Evolutionary conservation across 1,284 basidiomycete species (phyloP).

Genomic region (Trametes pubescens): DNA sequence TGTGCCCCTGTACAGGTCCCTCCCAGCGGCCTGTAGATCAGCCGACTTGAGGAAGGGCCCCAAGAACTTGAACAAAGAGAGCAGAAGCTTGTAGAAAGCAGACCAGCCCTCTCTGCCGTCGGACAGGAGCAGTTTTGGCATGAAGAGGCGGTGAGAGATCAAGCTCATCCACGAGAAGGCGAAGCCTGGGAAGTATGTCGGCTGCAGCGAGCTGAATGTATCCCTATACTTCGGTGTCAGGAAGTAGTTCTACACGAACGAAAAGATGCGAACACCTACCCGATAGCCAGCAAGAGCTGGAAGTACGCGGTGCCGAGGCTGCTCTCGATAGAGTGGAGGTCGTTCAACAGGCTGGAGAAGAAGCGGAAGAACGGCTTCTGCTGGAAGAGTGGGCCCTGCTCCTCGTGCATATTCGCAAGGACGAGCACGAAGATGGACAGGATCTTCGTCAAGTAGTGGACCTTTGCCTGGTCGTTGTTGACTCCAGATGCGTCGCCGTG

Average conservation of each 20-base stretch:
- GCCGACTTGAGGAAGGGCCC: constrained; percentile 89
- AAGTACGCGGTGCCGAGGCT: constrained; percentile 89
- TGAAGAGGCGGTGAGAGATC: constrained; percentile 95
- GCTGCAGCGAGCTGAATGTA: constrained; percentile 95
- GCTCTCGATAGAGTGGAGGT: constrained; percentile 86
- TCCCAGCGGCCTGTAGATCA: constrained; percentile 84
- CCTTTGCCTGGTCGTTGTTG: constrained; percentile 93
- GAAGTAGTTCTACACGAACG: neutral
- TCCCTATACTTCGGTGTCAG: constrained; percentile 63
- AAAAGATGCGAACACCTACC: constrained; percentile 54
- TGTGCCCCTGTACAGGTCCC: constrained; percentile 93
- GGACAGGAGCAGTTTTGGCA: constrained; percentile 91
- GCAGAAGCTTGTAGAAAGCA: constrained; percentile 93
- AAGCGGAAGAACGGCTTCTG: constrained; percentile 99
- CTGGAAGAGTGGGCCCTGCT: constrained; percentile 90
- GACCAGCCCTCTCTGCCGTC: constrained; percentile 94
- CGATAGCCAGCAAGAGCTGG: constrained; percentile 88
- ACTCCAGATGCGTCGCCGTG: constrained; percentile 92
- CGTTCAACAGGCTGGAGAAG: constrained; percentile 96
- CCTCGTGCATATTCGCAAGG: constrained; percentile 94
- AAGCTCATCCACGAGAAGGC: constrained; percentile 98
- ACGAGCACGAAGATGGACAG: constrained; percentile 97
- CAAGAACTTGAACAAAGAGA: constrained; percentile 95
- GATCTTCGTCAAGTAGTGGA: constrained; percentile 97
- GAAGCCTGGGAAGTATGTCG: constrained; percentile 97